Percentiles rank a stretch among this genome's conserved stretches.
These are phyloP conservation scores for Bryopsis sp. DNA, from an alignment of 139 green algal species.

Conservation along the genomic window DNA sequence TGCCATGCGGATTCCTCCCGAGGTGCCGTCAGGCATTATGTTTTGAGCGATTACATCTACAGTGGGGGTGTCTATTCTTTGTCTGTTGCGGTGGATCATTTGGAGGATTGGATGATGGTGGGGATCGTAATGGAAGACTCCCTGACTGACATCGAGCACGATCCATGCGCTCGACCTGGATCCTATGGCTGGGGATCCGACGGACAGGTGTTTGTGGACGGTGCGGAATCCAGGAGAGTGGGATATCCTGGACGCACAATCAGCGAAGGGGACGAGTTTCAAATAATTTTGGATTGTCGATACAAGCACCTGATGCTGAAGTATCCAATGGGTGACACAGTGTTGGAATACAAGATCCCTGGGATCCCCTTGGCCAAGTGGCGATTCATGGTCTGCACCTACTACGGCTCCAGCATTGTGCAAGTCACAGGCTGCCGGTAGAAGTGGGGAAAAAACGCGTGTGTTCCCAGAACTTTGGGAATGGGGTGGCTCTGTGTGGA, in stretches of 20 bases:
- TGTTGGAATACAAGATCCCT: conserved; percentile 10
- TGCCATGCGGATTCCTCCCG: background rate
- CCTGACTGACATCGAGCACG: background rate
- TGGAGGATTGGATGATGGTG: conserved; percentile 10
- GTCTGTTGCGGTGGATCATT: background rate
- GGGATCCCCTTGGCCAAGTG: background rate
- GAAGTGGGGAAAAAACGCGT: too few relatives aligned
- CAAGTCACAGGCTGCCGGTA: background rate
- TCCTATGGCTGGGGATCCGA: conserved; percentile 7
- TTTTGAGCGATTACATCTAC: background rate
- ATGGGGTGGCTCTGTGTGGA: too few relatives aligned
- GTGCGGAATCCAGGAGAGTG: background rate
- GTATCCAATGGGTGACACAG: background rate
- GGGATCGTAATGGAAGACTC: conserved; percentile 3
- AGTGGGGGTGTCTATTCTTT: background rate
- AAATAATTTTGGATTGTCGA: conserved; percentile 8
- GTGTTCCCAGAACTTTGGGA: too few relatives aligned
- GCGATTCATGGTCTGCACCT: background rate
- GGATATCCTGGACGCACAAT: conserved; percentile 15
- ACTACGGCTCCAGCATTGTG: conserved; percentile 3
- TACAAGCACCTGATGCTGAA: background rate
- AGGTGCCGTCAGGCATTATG: background rate
- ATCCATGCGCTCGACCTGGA: background rate
- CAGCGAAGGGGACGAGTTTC: background rate
- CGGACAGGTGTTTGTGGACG: conserved; percentile 16